phyloP scores from a whole-genome alignment of 208 protist species.

The Leishmania tarentolae region DNA sequence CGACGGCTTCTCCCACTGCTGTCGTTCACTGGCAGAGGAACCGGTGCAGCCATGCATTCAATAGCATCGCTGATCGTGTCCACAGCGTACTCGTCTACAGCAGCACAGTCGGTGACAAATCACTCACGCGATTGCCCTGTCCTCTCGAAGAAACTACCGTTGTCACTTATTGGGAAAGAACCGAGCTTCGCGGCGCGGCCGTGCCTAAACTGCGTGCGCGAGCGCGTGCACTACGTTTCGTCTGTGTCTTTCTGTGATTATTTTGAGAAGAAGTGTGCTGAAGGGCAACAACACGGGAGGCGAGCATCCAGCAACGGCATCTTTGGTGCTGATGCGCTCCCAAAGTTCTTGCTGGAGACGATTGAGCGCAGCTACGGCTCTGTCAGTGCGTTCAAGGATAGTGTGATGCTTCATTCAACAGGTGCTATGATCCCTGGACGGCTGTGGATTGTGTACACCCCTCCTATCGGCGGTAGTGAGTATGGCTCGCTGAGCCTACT shows the following conservation, averaged over 20 bases:
- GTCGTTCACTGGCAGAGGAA: background rate
- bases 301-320: background rate
- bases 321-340: background rate
- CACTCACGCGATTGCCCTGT: conserved; percentile 70
- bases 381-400: conserved; percentile 34
- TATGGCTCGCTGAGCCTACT: conserved; percentile 58
- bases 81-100: conserved; percentile 27
- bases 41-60: conserved; percentile 6
- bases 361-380: conserved; percentile 44
- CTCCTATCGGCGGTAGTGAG: conserved; percentile 7
- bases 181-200: conserved; percentile 48
- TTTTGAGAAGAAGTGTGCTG: conserved; percentile 46
- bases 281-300: background rate
- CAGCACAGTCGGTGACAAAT: background rate
- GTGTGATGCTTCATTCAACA: conserved; percentile 42
- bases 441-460: conserved; percentile 70
- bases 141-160: conserved; percentile 36
- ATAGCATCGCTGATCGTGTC: conserved; percentile 46
- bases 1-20: conserved; percentile 31
- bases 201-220: conserved; percentile 54
- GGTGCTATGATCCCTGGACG: conserved; percentile 48
- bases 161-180: conserved; percentile 47
- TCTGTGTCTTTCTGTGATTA: conserved; percentile 64
- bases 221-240: conserved; percentile 73
- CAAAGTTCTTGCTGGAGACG: conserved; percentile 25